Evolutionary conservation across 2,329 filamentous ascomycete species (phyloP).

Genomic region (Tolypocladium amazonense): DNA sequence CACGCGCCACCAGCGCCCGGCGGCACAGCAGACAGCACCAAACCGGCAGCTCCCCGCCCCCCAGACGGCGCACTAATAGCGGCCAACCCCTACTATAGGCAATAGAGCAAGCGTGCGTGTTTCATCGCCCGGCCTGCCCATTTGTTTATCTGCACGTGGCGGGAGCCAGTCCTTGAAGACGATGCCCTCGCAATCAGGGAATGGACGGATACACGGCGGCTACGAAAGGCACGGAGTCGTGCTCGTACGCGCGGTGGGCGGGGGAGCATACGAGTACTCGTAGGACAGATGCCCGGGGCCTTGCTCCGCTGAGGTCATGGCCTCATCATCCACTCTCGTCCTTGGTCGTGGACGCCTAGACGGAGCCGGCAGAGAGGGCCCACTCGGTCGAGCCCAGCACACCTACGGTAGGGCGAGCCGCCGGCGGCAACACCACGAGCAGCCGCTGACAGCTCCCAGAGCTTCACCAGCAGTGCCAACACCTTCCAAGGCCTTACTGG

Average conservation of each 20-base stretch:
- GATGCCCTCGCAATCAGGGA: too few species aligned
- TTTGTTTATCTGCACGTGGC: neutral
- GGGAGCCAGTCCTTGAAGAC: neutral
- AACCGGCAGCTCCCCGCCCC: neutral
- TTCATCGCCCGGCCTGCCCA: neutral
- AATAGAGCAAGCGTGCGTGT: neutral
- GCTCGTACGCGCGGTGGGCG: too few species aligned
- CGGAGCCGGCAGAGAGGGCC: neutral
- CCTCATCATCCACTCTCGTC: constrained; percentile 1
- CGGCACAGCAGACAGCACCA: too few species aligned
- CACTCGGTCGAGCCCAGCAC: neutral
- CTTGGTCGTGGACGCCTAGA: too few species aligned
- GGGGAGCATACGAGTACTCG: too few species aligned
- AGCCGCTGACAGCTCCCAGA: neutral
- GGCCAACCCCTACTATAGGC: too few species aligned
- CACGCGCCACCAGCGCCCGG: neutral
- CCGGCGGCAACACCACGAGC: neutral
- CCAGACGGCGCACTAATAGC: neutral
- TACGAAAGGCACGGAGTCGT: too few species aligned
- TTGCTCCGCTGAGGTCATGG: constrained; percentile 1
- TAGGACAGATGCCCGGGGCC: too few species aligned
- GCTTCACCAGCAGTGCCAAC: neutral
- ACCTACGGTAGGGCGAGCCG: too few species aligned
- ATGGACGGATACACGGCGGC: neutral
- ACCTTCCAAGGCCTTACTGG: neutral